Percentiles rank a stretch among this genome's conserved stretches.
Conservation (phyloP, 768 basidiomycete species). For the Lyophyllum shimeji region DNA sequence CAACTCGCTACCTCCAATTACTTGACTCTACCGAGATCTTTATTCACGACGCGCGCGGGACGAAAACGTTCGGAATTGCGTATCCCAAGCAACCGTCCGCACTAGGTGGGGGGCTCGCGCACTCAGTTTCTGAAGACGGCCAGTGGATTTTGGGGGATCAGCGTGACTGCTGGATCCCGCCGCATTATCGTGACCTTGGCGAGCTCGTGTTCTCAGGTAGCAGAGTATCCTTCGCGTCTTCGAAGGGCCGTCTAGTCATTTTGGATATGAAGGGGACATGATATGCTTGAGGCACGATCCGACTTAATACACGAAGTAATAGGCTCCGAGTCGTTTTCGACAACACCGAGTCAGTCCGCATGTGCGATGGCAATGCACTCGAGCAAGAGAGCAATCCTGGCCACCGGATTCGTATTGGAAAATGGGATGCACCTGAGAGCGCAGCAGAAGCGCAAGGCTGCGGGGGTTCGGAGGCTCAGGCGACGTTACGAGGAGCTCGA, state of each 20-base stretch:
- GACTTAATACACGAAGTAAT: too few species aligned
- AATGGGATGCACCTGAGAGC: too few species aligned
- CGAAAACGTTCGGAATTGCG: not conserved
- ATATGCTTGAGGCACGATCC: too few species aligned
- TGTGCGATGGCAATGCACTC: too few species aligned
- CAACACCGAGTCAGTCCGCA: too few species aligned
- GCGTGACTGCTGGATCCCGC: not conserved
- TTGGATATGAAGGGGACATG: not conserved
- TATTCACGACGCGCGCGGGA: too few species aligned
- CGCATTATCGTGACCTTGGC: not conserved
- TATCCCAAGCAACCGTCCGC: not conserved
- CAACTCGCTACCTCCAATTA: not conserved
- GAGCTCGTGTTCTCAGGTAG: not conserved
- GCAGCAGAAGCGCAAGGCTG: constrained; percentile 11
- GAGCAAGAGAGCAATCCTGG: too few species aligned
- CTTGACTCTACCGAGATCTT: not conserved
- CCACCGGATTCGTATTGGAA: too few species aligned
- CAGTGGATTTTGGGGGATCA: not conserved
- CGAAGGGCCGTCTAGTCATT: not conserved
- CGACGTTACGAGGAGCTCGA: constrained; percentile 16
- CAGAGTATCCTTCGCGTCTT: not conserved
- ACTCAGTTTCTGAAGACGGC: not conserved
- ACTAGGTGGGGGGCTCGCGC: too few species aligned
- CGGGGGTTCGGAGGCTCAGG: not conserved
- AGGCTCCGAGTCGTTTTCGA: too few species aligned